phyloP scores from a whole-genome alignment of 371 early-diverging fungal species.

The Choanephora cucurbitarum region DNA sequence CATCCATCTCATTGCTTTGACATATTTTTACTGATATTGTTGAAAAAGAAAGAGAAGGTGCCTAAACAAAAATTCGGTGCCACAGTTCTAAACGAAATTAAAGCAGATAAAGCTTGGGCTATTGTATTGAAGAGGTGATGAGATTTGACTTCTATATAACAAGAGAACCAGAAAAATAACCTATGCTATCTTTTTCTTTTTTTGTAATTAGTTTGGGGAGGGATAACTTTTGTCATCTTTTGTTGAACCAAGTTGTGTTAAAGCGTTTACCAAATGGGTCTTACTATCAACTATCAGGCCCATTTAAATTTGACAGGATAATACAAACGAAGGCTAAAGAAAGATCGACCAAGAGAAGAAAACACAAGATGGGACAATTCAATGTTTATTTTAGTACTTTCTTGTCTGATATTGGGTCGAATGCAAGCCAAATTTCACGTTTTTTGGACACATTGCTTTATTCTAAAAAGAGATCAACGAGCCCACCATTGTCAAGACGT shows the following conservation, averaged over 20 bases:
- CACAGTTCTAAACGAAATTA: not conserved
- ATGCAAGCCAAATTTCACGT: not conserved
- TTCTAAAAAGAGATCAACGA: slow-evolving; percentile 2
- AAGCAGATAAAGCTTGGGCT: not conserved
- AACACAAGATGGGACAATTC: not conserved
- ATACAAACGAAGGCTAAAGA: not conserved
- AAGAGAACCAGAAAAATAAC: too few relatives aligned
- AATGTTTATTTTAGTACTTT: slow-evolving; percentile 2
- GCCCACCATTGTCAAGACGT: slow-evolving; percentile 2
- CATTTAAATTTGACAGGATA: slow-evolving; percentile 4
- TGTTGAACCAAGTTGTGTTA: slow-evolving; percentile 15
- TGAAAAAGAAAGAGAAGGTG: not conserved
- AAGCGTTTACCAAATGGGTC: not conserved
- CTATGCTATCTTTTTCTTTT: not conserved
- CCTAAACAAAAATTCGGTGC: not conserved
- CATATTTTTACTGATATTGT: not conserved
- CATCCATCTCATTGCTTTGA: not conserved
- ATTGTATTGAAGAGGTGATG: not conserved
- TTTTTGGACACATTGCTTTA: not conserved
- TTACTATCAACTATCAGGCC: slow-evolving; percentile 24
- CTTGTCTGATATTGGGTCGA: not conserved
- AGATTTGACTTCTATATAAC: too few relatives aligned
- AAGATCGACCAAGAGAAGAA: not conserved
- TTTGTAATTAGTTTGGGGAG: slow-evolving; percentile 8
- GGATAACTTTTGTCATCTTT: slow-evolving; percentile 2